A percentile compares a stretch with the other conserved stretches of the same genome.
Conservation (phyloP, 2,329 filamentous ascomycete genomes). For the Akanthomyces muscarius region DNA sequence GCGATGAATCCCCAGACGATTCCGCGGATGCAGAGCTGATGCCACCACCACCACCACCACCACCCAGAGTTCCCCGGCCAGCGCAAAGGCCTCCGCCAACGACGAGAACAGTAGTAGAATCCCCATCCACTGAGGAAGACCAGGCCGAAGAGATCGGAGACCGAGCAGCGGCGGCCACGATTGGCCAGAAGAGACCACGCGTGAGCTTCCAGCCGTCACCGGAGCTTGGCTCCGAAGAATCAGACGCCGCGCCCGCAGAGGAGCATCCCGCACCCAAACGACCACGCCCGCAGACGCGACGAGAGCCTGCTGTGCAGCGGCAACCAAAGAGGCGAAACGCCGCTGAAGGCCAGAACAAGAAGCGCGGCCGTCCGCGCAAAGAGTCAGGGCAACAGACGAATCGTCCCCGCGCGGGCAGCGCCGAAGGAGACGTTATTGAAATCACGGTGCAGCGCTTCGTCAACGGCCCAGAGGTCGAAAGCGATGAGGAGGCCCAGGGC, state of each 20-base stretch:
- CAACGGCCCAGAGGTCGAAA: constrained; percentile 42
- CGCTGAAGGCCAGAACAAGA: constrained; percentile 4
- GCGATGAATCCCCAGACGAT: constrained; percentile 19
- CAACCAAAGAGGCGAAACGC: constrained; percentile 10
- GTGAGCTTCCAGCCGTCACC: constrained; percentile 32
- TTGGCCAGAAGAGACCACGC: constrained; percentile 12
- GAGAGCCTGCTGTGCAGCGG: constrained; percentile 12
- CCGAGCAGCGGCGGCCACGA: not conserved
- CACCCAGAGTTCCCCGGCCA: not conserved
- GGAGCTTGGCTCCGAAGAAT: constrained; percentile 36
- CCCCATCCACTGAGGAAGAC: constrained; percentile 33
- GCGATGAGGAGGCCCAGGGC: constrained; percentile 39
- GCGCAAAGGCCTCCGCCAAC: not conserved
- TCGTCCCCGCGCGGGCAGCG: constrained; percentile 2
- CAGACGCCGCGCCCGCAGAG: constrained; percentile 27
- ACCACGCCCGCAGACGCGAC: constrained; percentile 27
- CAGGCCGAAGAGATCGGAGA: constrained; percentile 32
- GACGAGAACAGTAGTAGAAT: not conserved
- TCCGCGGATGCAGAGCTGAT: constrained; percentile 22
- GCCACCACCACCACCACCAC: constrained; percentile 1
- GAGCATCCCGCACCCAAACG: constrained; percentile 30
- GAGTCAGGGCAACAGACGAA: not conserved
- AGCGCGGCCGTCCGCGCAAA: constrained; percentile 21
- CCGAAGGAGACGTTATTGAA: constrained; percentile 37
- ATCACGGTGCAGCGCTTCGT: constrained; percentile 58